These are phyloP conservation scores for Termitomyces sp. DNA, from an alignment of 768 basidiomycete genomes.

Conservation along the genomic window DNA sequence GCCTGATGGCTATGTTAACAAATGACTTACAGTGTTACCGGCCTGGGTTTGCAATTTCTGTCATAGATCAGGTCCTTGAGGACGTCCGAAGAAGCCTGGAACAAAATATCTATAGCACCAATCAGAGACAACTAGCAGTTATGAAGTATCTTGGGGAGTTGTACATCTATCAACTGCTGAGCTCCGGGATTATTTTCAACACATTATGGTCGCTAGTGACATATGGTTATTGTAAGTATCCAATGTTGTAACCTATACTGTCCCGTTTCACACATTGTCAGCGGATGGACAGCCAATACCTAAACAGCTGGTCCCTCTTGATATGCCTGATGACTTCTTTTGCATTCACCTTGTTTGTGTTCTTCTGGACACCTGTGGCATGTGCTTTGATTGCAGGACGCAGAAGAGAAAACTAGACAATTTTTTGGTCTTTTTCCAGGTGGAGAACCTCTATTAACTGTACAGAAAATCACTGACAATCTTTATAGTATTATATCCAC, in stretches of 20 bases:
- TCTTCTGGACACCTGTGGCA: constrained; percentile 91
- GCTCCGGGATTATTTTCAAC: constrained; percentile 89
- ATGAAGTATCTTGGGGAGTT: constrained; percentile 96
- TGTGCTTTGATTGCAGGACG: constrained; percentile 94
- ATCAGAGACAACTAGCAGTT: constrained; percentile 88
- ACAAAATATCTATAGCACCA: constrained; percentile 91
- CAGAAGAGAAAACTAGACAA: constrained; percentile 92
- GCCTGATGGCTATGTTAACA: constrained; percentile 88
- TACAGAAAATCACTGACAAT: not conserved
- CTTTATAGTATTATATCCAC: constrained; percentile 70
- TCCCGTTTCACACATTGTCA: constrained; percentile 27
- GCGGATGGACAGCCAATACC: constrained; percentile 90
- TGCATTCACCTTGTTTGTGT: constrained; percentile 88
- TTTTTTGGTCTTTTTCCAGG: constrained; percentile 93
- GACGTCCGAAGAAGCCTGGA: constrained; percentile 89
- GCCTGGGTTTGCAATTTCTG: constrained; percentile 79
- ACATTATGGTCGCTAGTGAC: constrained; percentile 92
- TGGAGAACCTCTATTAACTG: constrained; percentile 25
- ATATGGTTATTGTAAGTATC: constrained; percentile 87
- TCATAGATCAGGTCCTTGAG: constrained; percentile 94
- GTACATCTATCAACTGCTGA: constrained; percentile 92
- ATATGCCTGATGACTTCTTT: constrained; percentile 97
- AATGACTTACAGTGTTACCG: constrained; percentile 94
- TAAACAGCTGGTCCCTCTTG: constrained; percentile 67
- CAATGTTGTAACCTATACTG: not conserved